Percentiles rank a stretch among this genome's conserved stretches.
phyloP scores from a whole-genome alignment of 2,329 filamentous ascomycete genomes.

The Cercospora sp. region DNA sequence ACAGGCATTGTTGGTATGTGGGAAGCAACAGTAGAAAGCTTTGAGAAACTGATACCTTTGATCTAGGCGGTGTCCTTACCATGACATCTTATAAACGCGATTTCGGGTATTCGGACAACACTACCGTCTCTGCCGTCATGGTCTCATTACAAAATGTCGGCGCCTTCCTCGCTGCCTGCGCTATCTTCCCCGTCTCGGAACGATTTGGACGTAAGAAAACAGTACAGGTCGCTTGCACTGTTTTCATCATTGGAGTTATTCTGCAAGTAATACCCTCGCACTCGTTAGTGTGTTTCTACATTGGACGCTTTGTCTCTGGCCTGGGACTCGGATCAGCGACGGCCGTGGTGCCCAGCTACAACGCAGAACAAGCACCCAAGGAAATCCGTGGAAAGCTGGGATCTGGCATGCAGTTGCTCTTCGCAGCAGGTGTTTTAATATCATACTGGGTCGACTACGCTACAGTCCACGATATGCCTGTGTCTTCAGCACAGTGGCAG shows the following conservation, averaged over 20 bases:
- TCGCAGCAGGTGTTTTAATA: constrained; percentile 51
- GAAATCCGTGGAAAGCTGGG: constrained; percentile 52
- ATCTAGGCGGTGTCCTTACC: constrained; percentile 34
- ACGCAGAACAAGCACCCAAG: constrained; percentile 46
- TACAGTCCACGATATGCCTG: constrained; percentile 39
- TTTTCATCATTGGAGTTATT: constrained; percentile 45
- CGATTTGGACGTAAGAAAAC: constrained; percentile 48
- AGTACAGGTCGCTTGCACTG: constrained; percentile 47
- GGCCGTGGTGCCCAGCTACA: constrained; percentile 45
- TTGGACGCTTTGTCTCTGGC: constrained; percentile 51
- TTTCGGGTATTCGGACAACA: constrained; percentile 32
- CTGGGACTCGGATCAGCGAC: constrained; percentile 52
- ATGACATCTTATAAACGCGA: constrained; percentile 31
- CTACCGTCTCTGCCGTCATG: constrained; percentile 42
- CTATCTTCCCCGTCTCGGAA: constrained; percentile 52
- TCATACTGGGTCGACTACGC: constrained; percentile 58
- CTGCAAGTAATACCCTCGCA: constrained; percentile 52
- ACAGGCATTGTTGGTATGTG: constrained; percentile 42
- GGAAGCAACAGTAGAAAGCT: not conserved
- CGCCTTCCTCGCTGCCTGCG: constrained; percentile 54
- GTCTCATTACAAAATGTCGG: constrained; percentile 55
- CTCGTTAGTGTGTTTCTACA: constrained; percentile 48
- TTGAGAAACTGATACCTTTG: not conserved
- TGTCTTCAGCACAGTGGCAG: constrained; percentile 54
- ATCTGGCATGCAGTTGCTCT: constrained; percentile 55